Evolutionary conservation across 305 asterid genomes (phyloP).

Genomic region (Coffea humblotiana): DNA sequence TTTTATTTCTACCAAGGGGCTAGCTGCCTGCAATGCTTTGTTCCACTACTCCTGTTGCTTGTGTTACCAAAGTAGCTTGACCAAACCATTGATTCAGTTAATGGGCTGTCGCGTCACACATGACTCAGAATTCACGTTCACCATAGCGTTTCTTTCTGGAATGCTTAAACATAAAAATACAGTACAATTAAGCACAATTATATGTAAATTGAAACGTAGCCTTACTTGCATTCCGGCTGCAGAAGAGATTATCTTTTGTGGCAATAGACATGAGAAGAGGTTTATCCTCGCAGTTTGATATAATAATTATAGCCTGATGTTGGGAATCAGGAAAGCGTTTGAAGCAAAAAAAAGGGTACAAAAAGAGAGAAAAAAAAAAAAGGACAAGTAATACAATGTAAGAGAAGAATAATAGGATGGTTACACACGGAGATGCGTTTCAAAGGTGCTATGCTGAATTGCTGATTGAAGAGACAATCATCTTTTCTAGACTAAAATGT

Average conservation of each 20-base stretch:
- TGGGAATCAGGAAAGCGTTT: neutral
- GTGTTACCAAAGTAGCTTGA: neutral
- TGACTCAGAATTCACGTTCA: slow-evolving; percentile 3
- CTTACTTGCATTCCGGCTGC: neutral
- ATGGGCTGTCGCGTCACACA: slow-evolving; percentile 7
- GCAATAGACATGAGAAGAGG: neutral
- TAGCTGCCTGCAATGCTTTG: neutral
- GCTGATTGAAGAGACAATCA: neutral
- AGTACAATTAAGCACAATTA: neutral
- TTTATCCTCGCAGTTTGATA: neutral
- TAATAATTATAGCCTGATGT: neutral
- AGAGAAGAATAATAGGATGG: neutral
- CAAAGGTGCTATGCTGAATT: neutral
- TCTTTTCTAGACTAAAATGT: neutral
- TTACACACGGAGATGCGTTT: neutral
- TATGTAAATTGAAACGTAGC: neutral
- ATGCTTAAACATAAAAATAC: neutral
- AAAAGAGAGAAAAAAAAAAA: neutral
- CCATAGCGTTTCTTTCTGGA: neutral
- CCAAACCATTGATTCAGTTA: neutral
- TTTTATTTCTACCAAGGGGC: neutral
- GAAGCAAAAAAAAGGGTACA: neutral
- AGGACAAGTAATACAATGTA: neutral
- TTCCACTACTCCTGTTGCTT: slow-evolving; percentile 5
- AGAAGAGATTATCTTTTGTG: neutral